A percentile compares a stretch with the other conserved stretches of the same genome.
Evolutionary conservation across 768 basidiomycete genomes (phyloP).

Genomic region (Rhizopogon roseolus): DNA sequence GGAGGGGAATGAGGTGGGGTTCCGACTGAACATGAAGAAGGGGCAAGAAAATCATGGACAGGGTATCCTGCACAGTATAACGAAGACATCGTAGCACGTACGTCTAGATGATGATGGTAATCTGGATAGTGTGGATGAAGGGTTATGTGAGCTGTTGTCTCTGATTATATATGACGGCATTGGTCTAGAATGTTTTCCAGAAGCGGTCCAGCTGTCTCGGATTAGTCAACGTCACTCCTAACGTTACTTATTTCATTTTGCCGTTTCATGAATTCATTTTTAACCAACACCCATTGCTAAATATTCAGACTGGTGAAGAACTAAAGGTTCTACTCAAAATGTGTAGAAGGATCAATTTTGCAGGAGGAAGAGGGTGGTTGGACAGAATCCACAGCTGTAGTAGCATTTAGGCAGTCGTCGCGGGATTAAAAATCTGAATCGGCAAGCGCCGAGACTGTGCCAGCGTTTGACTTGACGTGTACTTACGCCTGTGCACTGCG

Average conservation of each 20-base stretch:
- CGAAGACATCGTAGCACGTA: not conserved
- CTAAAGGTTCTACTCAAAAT: no score
- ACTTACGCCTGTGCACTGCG: no score
- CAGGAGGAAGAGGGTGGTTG: no score
- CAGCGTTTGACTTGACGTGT: not conserved
- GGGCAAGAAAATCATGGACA: constrained; percentile 1
- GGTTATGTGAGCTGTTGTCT: constrained; percentile 6
- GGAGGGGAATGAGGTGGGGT: constrained; percentile 21
- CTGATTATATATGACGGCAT: constrained; percentile 5
- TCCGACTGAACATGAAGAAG: constrained; percentile 12
- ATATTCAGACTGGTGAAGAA: no score
- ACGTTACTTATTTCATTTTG: constrained; percentile 1
- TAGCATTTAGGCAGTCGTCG: no score
- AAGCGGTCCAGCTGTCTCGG: constrained; percentile 4
- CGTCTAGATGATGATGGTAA: not conserved
- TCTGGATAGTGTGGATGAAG: constrained; percentile 3
- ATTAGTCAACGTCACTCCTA: constrained; percentile 2
- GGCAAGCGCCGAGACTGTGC: not conserved
- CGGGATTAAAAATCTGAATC: not conserved
- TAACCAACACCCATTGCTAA: not conserved
- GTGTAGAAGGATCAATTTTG: no score
- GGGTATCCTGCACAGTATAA: not conserved
- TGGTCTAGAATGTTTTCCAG: constrained; percentile 4
- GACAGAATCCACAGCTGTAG: no score
- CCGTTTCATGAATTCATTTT: not conserved